phyloP scores from a whole-genome alignment of 495 filamentous ascomycete species.

The Aspergillus indologenus region DNA sequence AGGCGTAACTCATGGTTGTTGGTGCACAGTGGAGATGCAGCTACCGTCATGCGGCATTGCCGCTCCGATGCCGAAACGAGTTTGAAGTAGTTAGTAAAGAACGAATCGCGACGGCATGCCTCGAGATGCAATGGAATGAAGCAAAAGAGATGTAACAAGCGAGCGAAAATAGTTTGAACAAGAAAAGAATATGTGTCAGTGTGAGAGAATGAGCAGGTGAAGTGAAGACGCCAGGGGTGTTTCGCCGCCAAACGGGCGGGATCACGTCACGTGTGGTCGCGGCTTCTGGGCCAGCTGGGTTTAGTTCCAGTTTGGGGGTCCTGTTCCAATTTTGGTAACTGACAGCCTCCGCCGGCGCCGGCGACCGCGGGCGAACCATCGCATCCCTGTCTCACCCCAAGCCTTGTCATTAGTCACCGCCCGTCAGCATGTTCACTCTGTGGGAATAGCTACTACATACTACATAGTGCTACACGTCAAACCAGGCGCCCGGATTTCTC shows the following conservation, averaged over 20 bases:
- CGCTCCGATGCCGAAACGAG: constrained; percentile 9
- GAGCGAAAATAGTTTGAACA: background rate
- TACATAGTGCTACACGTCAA: no score
- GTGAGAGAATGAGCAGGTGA: background rate
- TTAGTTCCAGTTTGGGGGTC: background rate
- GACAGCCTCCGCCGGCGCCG: background rate
- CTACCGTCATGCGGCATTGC: constrained; percentile 20
- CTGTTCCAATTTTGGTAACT: background rate
- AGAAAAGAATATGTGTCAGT: background rate
- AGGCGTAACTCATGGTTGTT: constrained; percentile 42
- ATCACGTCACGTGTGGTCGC: constrained; percentile 3
- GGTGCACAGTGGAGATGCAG: constrained; percentile 9
- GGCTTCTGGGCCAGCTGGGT: no score
- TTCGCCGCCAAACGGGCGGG: constrained; percentile 2
- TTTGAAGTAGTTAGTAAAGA: background rate
- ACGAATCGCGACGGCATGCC: background rate
- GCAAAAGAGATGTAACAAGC: background rate
- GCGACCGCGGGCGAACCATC: no score
- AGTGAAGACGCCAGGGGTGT: background rate
- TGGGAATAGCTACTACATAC: no score
- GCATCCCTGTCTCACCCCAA: no score
- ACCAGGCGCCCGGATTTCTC: no score
- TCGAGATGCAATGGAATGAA: background rate
- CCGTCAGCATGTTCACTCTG: no score
- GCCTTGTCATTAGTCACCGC: no score